These are phyloP conservation scores for Nitzschia sp. DNA, from an alignment of 108 stramenopile species.

Conservation along the genomic window DNA sequence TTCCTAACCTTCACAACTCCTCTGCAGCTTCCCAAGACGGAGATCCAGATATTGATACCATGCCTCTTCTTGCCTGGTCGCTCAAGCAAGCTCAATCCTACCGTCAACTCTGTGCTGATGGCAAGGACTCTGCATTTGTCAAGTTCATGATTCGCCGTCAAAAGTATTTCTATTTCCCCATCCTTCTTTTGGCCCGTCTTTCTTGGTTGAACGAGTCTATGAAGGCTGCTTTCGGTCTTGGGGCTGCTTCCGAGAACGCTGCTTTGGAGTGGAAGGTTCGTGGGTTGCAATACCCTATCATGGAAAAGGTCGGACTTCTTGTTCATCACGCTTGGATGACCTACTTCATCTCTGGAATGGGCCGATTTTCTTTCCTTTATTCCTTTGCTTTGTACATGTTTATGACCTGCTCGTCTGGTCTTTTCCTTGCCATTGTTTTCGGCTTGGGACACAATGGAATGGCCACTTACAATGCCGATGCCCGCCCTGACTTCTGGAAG, in stretches of 20 bases:
- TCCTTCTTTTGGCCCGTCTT: slow-evolving; percentile 91
- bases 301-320: slow-evolving; percentile 72
- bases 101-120: slow-evolving; percentile 63
- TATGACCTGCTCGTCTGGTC: slow-evolving; percentile 85
- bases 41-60: slow-evolving; percentile 97
- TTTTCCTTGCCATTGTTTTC: slow-evolving; percentile 96
- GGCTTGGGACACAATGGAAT: slow-evolving; percentile 99
- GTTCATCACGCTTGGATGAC: slow-evolving; percentile 85
- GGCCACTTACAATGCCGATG: slow-evolving; percentile 92
- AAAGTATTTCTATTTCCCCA: slow-evolving; percentile 94
- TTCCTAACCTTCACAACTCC: slow-evolving; percentile 95
- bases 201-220: slow-evolving; percentile 95
- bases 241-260: slow-evolving; percentile 81
- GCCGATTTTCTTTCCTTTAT: slow-evolving; percentile 65
- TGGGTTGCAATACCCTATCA: slow-evolving; percentile 80
- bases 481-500: slow-evolving; percentile 98
- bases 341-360: slow-evolving; percentile 70
- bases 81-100: slow-evolving; percentile 91
- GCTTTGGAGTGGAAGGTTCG: slow-evolving; percentile 71
- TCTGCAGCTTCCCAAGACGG: slow-evolving; percentile 78
- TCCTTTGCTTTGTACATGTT: slow-evolving; percentile 67
- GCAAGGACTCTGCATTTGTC: slow-evolving; percentile 73
- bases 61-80: slow-evolving; percentile 98
- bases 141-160: slow-evolving; percentile 87
- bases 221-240: slow-evolving; percentile 88